phyloP scores from a whole-genome alignment of 2,329 filamentous ascomycete genomes.

The Cordyceps cateniannulata region DNA sequence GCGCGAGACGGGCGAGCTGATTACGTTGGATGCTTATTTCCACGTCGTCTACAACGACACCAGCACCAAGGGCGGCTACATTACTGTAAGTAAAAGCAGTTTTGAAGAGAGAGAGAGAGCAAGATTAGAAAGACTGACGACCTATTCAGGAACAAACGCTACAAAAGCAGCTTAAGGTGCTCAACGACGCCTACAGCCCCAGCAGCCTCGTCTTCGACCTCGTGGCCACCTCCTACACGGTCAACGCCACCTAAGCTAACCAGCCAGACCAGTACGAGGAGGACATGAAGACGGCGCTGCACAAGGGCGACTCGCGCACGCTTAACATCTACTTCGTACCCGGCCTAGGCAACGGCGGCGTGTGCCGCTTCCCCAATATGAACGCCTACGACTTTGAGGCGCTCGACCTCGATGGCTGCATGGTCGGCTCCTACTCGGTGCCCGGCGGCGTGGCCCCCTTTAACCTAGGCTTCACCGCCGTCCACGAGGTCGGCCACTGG shows the following conservation, averaged over 20 bases:
- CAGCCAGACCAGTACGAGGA: conserved; percentile 12
- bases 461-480: conserved; percentile 12
- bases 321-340: conserved; percentile 38
- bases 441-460: conserved; percentile 14
- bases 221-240: too few species aligned
- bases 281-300: conserved; percentile 19
- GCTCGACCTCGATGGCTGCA: conserved; percentile 13
- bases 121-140: too few species aligned
- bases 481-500: conserved; percentile 32
- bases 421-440: conserved; percentile 9
- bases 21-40: conserved; percentile 29
- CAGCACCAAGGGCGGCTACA: conserved; percentile 25
- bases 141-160: too few species aligned
- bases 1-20: too few species aligned
- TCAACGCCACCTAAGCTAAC: conserved; percentile 21
- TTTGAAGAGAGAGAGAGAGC: too few species aligned
- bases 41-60: conserved; percentile 37
- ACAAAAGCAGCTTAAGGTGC: too few species aligned
- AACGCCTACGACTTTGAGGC: conserved; percentile 1
- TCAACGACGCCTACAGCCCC: conserved; percentile 21
- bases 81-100: conserved; percentile 30
- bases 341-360: conserved; percentile 29
- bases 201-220: conserved; percentile 24
- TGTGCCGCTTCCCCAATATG: conserved; percentile 33
- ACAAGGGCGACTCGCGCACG: conserved; percentile 28